Evolutionary conservation across 495 filamentous ascomycete species (phyloP).

Genomic region (Penicillium canariense): DNA sequence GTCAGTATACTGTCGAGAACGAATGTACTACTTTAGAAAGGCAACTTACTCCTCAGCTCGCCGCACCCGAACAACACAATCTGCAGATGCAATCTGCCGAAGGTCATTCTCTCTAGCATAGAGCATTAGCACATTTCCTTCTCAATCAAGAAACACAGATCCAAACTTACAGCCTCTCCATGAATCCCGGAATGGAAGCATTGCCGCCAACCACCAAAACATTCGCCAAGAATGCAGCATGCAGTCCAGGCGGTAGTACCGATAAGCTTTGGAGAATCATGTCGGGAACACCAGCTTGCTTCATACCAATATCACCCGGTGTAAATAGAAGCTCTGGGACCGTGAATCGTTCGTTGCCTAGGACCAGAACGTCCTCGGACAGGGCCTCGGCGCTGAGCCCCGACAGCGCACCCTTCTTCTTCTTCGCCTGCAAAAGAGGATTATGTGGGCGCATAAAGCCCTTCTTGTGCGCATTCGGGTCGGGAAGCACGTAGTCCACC

Average conservation of each 20-base stretch:
- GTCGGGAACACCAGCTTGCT: slow-evolving; percentile 78
- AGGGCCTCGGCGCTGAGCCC: slow-evolving; percentile 53
- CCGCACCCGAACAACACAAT: slow-evolving; percentile 72
- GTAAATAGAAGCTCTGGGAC: slow-evolving; percentile 89
- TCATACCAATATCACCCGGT: slow-evolving; percentile 82
- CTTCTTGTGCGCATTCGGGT: slow-evolving; percentile 73
- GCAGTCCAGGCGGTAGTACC: slow-evolving; percentile 70
- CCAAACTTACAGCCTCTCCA: slow-evolving; percentile 65
- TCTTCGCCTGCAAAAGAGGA: slow-evolving; percentile 55
- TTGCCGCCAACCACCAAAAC: slow-evolving; percentile 89
- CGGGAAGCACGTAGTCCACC: slow-evolving; percentile 89
- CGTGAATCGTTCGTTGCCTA: slow-evolving; percentile 88
- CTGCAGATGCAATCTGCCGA: slow-evolving; percentile 67
- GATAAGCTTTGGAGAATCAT: slow-evolving; percentile 77
- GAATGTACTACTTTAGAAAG: too few relatives aligned
- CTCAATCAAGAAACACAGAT: background rate
- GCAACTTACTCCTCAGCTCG: slow-evolving; percentile 60
- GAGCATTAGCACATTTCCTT: slow-evolving; percentile 7
- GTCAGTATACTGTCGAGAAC: background rate
- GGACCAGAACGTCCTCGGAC: slow-evolving; percentile 76
- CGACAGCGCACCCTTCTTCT: slow-evolving; percentile 53
- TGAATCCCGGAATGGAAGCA: slow-evolving; percentile 72
- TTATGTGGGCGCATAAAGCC: slow-evolving; percentile 79
- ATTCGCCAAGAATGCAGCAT: slow-evolving; percentile 79
- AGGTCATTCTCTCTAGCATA: slow-evolving; percentile 62